phyloP scores from a whole-genome alignment of 345 rosid genomes.

The Mangifera indica region DNA sequence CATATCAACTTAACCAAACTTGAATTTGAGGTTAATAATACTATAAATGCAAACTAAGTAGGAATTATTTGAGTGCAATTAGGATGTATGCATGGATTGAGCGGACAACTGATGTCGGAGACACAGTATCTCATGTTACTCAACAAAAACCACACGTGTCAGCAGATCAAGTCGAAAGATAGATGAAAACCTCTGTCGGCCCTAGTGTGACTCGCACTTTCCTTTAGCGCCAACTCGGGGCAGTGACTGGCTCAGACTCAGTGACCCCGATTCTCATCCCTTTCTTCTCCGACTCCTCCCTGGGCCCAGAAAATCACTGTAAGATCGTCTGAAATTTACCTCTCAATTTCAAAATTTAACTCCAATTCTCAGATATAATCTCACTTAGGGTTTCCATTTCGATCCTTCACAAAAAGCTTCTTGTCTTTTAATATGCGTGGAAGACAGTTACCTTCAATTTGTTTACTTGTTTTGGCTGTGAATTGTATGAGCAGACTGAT shows the following conservation, averaged over 20 bases:
- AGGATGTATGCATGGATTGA: no score
- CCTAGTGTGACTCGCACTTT: constrained; percentile 38
- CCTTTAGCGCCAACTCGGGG: constrained; percentile 31
- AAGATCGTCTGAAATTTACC: constrained; percentile 18
- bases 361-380: background rate
- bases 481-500: background rate
- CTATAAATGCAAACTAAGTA: no score
- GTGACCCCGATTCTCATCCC: constrained; percentile 24
- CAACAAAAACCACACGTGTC: constrained; percentile 33
- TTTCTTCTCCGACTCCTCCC: constrained; percentile 16
- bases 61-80: no score
- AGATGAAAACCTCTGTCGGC: constrained; percentile 29
- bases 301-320: constrained; percentile 18
- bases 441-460: background rate
- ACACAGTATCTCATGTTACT: constrained; percentile 11
- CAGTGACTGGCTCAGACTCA: constrained; percentile 24
- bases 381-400: constrained; percentile 31
- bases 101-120: background rate
- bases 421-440: background rate
- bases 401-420: background rate
- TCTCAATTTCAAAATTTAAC: background rate
- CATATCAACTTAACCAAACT: no score
- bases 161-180: constrained; percentile 26
- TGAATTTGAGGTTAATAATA: no score
- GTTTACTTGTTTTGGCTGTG: constrained; percentile 1